Conservation (phyloP, 768 basidiomycete species). For the Mycena albidolilacea region DNA sequence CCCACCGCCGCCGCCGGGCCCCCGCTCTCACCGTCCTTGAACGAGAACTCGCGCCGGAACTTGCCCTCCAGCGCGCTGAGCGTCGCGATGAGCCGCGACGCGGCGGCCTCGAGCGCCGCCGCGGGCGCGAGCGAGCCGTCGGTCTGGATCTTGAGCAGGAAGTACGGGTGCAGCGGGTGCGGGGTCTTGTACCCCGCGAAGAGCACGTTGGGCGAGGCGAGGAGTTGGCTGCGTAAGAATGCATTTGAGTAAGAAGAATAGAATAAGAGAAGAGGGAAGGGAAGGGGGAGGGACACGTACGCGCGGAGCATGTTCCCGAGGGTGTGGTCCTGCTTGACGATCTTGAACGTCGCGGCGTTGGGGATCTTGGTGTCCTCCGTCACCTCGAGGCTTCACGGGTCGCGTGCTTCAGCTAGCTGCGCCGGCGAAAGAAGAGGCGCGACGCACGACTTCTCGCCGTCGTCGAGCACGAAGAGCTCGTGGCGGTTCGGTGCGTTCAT, state of each 20-base stretch:
- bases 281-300: conserved; percentile 60
- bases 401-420: conserved; percentile 32
- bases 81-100: conserved; percentile 83
- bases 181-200: conserved; percentile 99
- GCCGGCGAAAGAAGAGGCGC: conserved; percentile 12
- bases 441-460: conserved; percentile 94
- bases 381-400: conserved; percentile 79
- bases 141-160: conserved; percentile 96
- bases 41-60: conserved; percentile 87
- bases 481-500: conserved; percentile 98
- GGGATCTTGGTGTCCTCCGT: conserved; percentile 98
- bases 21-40: conserved; percentile 73
- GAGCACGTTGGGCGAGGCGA: conserved; percentile 87
- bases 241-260: background rate
- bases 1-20: conserved; percentile 43
- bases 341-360: conserved; percentile 94
- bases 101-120: conserved; percentile 85
- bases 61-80: conserved; percentile 78
- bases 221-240: conserved; percentile 78
- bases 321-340: conserved; percentile 98
- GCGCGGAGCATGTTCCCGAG: conserved; percentile 96
- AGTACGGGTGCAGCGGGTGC: conserved; percentile 95
- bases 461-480: conserved; percentile 92
- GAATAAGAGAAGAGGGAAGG: background rate
- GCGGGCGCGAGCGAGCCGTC: conserved; percentile 90